phyloP scores from a whole-genome alignment of 148 eudicot genomes.

The Vaccinium myrtillus region DNA sequence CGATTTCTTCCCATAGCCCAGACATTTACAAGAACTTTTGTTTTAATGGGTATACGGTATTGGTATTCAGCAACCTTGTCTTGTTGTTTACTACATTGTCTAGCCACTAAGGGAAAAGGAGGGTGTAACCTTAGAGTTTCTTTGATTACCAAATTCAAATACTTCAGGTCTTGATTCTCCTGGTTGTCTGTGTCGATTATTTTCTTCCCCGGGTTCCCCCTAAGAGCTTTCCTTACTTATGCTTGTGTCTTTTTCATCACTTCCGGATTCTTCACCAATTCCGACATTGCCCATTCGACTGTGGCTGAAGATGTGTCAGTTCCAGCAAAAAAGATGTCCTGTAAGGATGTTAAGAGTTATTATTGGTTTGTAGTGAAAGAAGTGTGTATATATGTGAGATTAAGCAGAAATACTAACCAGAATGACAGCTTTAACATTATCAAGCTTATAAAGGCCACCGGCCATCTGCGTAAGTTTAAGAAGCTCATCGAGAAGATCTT shows the following conservation, averaged over 20 bases:
- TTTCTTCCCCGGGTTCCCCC: neutral
- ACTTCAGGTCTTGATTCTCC: neutral
- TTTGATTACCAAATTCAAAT: neutral
- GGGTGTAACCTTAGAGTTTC: conserved; percentile 10
- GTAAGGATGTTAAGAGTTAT: neutral
- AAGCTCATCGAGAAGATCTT: conserved; percentile 13
- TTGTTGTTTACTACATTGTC: neutral
- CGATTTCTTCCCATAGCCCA: conserved; percentile 34
- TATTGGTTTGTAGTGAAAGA: neutral
- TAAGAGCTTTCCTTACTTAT: neutral
- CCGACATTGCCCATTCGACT: conserved; percentile 19
- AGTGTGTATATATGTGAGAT: neutral
- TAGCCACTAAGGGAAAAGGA: neutral
- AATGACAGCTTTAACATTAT: conserved; percentile 16
- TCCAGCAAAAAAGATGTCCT: conserved; percentile 2
- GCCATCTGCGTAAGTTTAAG: neutral
- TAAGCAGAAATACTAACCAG: neutral
- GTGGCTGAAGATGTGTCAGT: neutral
- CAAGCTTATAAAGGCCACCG: too few relatives aligned
- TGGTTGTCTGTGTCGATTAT: neutral
- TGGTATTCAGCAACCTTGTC: neutral
- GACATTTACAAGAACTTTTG: conserved; percentile 7
- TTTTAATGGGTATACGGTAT: neutral
- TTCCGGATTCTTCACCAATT: neutral
- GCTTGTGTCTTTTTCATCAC: neutral